Evolutionary conservation across 73 alveolate genomes (phyloP).

Genomic region (Effrenium voratum): DNA sequence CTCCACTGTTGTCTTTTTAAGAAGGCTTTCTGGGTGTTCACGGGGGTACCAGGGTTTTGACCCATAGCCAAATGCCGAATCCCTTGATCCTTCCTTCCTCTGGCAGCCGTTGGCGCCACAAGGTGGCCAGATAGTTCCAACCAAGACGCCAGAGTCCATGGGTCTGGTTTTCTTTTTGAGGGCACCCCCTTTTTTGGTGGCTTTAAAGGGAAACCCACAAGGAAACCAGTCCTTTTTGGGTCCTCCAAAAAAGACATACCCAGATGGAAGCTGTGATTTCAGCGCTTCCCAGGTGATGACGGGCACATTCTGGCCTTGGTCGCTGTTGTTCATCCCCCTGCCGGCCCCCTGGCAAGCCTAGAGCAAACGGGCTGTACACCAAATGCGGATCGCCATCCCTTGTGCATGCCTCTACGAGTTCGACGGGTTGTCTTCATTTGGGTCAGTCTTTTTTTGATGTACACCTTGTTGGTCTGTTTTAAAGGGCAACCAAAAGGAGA

Average conservation of each 20-base stretch:
- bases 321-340: constrained; percentile 42
- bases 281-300: constrained; percentile 18
- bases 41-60: no score
- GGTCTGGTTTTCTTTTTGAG: neutral
- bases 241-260: neutral
- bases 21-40: no score
- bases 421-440: neutral
- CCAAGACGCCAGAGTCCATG: no score
- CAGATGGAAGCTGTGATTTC: neutral
- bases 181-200: neutral
- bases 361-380: neutral
- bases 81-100: no score
- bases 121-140: no score
- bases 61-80: no score
- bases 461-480: no score
- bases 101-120: no score
- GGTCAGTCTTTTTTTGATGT: no score
- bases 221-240: neutral
- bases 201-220: neutral
- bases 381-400: neutral
- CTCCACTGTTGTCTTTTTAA: no score
- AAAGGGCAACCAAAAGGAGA: no score
- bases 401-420: neutral
- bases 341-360: constrained; percentile 29
- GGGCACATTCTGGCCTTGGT: constrained; percentile 72